These are phyloP conservation scores for Geotrichum carabidarum DNA, from an alignment of 1,139 yeast species.

Conservation along the genomic window DNA sequence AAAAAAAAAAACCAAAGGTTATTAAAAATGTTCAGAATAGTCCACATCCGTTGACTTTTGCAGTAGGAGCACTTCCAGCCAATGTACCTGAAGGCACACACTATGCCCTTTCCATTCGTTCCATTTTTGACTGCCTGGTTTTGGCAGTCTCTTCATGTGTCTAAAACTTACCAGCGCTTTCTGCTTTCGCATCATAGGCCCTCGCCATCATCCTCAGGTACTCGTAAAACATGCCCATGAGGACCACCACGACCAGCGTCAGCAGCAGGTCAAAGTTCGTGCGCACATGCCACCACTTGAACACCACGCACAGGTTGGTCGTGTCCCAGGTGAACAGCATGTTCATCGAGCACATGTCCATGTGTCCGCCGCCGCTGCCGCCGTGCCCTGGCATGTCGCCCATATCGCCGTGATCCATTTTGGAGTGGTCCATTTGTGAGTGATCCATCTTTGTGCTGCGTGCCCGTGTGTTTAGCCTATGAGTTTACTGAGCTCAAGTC, in stretches of 20 bases:
- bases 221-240: constrained; percentile 59
- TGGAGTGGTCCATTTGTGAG: constrained; percentile 9
- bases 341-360: constrained; percentile 57
- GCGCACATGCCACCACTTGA: constrained; percentile 73
- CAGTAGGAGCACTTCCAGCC: too few species aligned
- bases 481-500: too few species aligned
- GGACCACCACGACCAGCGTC: constrained; percentile 48
- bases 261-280: constrained; percentile 49
- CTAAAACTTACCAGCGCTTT: constrained; percentile 1
- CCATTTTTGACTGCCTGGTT: too few species aligned
- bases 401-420: constrained; percentile 12
- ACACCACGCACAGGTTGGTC: constrained; percentile 64
- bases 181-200: constrained; percentile 27
- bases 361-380: constrained; percentile 22
- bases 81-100: too few species aligned
- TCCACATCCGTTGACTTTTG: too few species aligned
- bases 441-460: constrained; percentile 8
- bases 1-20: not conserved
- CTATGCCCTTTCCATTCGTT: too few species aligned
- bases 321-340: constrained; percentile 85
- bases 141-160: too few species aligned
- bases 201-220: constrained; percentile 43
- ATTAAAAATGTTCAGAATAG: too few species aligned
- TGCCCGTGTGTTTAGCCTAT: not conserved
- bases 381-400: constrained; percentile 16